Evolutionary conservation across 768 basidiomycete species (phyloP).

Genomic region (Guyanaporus albipodus): DNA sequence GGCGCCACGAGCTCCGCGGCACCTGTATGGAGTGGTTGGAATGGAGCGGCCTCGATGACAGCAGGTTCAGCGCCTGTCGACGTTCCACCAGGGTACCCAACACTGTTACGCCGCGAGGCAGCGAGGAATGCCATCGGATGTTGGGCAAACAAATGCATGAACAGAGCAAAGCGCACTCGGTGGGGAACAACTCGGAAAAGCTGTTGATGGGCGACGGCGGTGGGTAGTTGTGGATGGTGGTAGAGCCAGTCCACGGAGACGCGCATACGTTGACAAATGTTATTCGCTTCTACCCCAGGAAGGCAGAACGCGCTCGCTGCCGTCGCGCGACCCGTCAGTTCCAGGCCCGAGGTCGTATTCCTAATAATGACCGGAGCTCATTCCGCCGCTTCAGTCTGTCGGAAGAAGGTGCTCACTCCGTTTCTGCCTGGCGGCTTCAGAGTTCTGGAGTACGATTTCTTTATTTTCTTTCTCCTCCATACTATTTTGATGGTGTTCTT

Average conservation of each 20-base stretch:
- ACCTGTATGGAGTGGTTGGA: constrained; percentile 74
- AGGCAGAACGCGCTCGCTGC: constrained; percentile 36
- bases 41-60: constrained; percentile 67
- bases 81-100: constrained; percentile 75
- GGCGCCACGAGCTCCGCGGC: constrained; percentile 63
- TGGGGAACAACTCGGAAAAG: constrained; percentile 69
- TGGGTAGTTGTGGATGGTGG: constrained; percentile 64
- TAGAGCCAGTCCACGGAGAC: constrained; percentile 69
- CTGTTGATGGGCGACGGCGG: constrained; percentile 71
- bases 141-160: neutral
- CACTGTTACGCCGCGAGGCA: constrained; percentile 26
- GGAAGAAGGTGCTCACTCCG: no score
- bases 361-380: constrained; percentile 14
- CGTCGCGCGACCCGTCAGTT: constrained; percentile 1
- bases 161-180: constrained; percentile 32
- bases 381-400: no score
- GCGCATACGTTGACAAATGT: constrained; percentile 46
- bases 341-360: constrained; percentile 43
- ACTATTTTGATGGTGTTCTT: no score
- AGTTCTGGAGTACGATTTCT: no score
- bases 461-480: no score
- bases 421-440: no score
- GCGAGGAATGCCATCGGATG: no score
- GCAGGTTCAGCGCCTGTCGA: constrained; percentile 78
- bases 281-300: constrained; percentile 3